Evolutionary conservation across 257 asterid species (phyloP).

Genomic region (Fraxinus cuspidata): DNA sequence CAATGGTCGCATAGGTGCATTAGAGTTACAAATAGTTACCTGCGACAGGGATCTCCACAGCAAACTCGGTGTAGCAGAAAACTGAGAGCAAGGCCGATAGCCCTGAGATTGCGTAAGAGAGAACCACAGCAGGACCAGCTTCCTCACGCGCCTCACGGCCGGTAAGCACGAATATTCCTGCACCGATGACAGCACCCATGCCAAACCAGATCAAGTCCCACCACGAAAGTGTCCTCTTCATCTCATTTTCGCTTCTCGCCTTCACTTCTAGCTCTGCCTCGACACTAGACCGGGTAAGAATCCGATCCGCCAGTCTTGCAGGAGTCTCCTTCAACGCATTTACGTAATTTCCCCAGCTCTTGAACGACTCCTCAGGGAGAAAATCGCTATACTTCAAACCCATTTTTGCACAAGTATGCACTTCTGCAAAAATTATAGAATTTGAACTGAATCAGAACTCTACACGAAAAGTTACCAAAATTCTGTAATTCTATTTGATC

Average conservation of each 20-base stretch:
- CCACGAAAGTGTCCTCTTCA: slow-evolving; percentile 79
- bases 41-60: slow-evolving; percentile 85
- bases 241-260: slow-evolving; percentile 50
- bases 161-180: slow-evolving; percentile 81
- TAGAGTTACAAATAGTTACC: slow-evolving; percentile 32
- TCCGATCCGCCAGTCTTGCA: slow-evolving; percentile 53
- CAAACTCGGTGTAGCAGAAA: slow-evolving; percentile 90
- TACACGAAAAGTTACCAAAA: too few relatives aligned
- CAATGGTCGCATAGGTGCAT: neutral
- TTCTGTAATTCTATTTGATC: neutral
- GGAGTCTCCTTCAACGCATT: slow-evolving; percentile 64
- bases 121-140: slow-evolving; percentile 80
- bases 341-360: slow-evolving; percentile 59
- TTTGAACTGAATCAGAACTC: neutral
- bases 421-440: neutral
- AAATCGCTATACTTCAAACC: slow-evolving; percentile 57
- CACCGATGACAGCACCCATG: slow-evolving; percentile 88
- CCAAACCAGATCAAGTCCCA: slow-evolving; percentile 94
- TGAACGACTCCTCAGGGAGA: slow-evolving; percentile 80
- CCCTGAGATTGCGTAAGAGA: slow-evolving; percentile 71
- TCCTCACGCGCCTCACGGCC: slow-evolving; percentile 49
- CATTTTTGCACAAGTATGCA: neutral
- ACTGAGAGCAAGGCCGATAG: slow-evolving; percentile 79
- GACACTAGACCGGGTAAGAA: slow-evolving; percentile 52
- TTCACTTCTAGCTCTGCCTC: slow-evolving; percentile 61